Conservation (phyloP, 1,284 basidiomycete genomes). For the Heterobasidion parviporum region DNA sequence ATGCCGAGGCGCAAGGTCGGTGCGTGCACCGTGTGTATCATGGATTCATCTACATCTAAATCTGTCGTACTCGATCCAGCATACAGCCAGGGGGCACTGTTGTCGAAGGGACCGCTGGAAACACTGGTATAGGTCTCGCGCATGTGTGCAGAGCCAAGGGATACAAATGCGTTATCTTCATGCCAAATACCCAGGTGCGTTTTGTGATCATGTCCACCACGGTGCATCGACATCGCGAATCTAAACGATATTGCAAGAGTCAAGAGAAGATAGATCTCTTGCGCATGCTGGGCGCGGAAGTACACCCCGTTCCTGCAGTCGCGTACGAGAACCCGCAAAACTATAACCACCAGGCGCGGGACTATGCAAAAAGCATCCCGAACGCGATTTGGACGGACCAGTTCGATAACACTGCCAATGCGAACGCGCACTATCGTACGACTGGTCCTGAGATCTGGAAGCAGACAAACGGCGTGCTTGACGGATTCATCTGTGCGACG, state of each 20-base stretch:
- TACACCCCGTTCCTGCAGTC: constrained; percentile 92
- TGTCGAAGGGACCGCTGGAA: constrained; percentile 98
- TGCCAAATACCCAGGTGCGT: constrained; percentile 88
- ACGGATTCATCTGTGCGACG: constrained; percentile 90
- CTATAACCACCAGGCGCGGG: constrained; percentile 97
- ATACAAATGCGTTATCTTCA: constrained; percentile 99
- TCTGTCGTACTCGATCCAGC: constrained; percentile 29
- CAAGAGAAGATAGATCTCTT: constrained; percentile 98
- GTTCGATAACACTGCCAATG: constrained; percentile 93
- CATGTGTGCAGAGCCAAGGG: constrained; percentile 91
- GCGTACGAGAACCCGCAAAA: constrained; percentile 94
- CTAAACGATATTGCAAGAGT: constrained; percentile 37
- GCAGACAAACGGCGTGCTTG: constrained; percentile 75
- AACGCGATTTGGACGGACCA: constrained; percentile 99
- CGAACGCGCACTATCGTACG: constrained; percentile 80
- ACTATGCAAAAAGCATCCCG: constrained; percentile 75
- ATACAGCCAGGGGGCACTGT: constrained; percentile 90
- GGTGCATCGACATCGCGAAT: background rate
- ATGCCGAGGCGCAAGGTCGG: constrained; percentile 85
- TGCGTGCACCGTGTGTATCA: constrained; percentile 26
- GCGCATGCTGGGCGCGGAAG: constrained; percentile 95
- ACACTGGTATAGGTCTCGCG: constrained; percentile 95
- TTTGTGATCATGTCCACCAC: background rate
- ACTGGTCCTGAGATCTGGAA: constrained; percentile 98
- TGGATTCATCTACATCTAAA: background rate